These are phyloP conservation scores for Dicorynia guianensis DNA, from an alignment of 306 rosid genomes.

Conservation along the genomic window DNA sequence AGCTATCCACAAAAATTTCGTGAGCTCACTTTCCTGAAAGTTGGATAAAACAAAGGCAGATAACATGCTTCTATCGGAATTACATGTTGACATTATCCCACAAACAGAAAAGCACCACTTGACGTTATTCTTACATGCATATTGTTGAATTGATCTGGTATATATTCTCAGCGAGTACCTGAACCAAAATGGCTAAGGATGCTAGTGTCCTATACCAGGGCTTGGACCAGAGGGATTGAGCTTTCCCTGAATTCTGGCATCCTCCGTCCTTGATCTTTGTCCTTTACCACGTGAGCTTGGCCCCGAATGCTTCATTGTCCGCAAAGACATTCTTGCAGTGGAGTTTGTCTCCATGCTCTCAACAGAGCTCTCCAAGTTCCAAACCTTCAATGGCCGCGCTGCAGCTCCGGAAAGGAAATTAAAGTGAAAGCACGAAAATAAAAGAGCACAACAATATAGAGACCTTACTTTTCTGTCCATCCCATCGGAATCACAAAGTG, in stretches of 20 bases:
- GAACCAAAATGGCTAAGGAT: background rate
- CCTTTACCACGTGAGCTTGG: slow-evolving; percentile 61
- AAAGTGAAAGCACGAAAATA: slow-evolving; percentile 35
- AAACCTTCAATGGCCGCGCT: slow-evolving; percentile 39
- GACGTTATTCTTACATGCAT: background rate
- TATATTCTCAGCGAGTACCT: background rate
- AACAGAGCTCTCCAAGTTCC: background rate
- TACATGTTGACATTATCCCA: background rate
- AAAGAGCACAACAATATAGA: slow-evolving; percentile 7
- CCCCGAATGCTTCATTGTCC: slow-evolving; percentile 54
- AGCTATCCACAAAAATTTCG: too few relatives aligned
- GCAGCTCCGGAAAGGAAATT: slow-evolving; percentile 24
- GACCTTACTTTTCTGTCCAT: slow-evolving; percentile 36
- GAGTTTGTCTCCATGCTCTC: slow-evolving; percentile 1
- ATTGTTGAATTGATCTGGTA: too few relatives aligned
- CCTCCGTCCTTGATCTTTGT: slow-evolving; percentile 31
- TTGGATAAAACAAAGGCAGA: background rate
- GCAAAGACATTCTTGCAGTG: slow-evolving; percentile 20
- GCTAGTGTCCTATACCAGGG: slow-evolving; percentile 48
- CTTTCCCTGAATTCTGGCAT: slow-evolving; percentile 7
- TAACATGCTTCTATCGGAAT: background rate
- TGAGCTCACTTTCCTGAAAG: too few relatives aligned
- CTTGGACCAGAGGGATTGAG: slow-evolving; percentile 47
- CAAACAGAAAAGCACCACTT: background rate
- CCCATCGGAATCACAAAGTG: background rate